Conservation (phyloP, 495 filamentous ascomycete species). For the Chaetomium fimeti region DNA sequence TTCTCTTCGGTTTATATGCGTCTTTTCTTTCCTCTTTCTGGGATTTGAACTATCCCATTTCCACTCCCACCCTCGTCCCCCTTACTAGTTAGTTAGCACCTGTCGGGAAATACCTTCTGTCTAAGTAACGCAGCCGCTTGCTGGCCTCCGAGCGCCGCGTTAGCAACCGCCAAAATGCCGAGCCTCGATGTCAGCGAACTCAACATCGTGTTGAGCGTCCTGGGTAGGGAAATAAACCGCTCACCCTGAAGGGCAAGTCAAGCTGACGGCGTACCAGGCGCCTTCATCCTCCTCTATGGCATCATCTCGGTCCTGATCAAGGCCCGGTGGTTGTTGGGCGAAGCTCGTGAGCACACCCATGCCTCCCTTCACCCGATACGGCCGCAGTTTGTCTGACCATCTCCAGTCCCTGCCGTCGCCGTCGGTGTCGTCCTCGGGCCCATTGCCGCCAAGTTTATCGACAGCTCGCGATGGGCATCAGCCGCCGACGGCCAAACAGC, state of each 20-base stretch:
- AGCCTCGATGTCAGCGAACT: conserved; percentile 54
- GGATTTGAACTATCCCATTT: not conserved
- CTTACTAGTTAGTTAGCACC: not conserved
- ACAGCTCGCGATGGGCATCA: conserved; percentile 46
- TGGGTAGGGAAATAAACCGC: conserved; percentile 20
- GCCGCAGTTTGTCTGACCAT: conserved; percentile 6
- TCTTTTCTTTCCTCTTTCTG: not conserved
- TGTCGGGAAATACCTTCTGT: not conserved
- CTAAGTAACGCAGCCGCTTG: not conserved
- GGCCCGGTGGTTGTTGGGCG: conserved; percentile 56
- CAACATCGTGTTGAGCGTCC: conserved; percentile 49
- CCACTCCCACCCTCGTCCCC: not conserved
- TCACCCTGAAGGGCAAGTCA: not conserved
- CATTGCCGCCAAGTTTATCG: conserved; percentile 48
- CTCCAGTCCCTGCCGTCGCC: conserved; percentile 52
- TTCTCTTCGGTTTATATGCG: not conserved
- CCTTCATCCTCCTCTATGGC: conserved; percentile 46
- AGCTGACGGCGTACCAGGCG: conserved; percentile 20
- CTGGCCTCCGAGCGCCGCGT: not conserved
- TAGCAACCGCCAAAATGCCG: conserved; percentile 37
- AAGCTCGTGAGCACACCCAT: conserved; percentile 47
- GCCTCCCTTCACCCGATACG: not conserved
- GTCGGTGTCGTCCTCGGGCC: conserved; percentile 52
- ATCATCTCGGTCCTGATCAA: conserved; percentile 55
- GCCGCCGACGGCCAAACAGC: conserved; percentile 40